phyloP scores from a whole-genome alignment of 306 rosid genomes.

The Begonia fuchsioides region DNA sequence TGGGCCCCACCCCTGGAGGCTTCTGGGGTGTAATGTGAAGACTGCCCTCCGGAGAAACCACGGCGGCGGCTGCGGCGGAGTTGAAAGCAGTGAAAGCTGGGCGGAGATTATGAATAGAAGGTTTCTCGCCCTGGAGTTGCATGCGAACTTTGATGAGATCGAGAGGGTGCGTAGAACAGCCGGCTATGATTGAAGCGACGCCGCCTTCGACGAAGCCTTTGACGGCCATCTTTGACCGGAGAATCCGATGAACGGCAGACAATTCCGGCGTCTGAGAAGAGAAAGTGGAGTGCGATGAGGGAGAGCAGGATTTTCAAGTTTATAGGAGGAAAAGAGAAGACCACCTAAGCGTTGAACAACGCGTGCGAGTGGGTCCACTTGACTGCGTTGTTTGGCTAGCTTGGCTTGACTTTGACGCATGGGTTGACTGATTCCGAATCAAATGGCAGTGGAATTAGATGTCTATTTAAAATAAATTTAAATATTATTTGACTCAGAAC shows the following conservation, averaged over 20 bases:
- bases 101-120: conserved; percentile 25
- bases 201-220: conserved; percentile 33
- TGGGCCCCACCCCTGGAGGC: conserved; percentile 18
- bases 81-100: conserved; percentile 30
- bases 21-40: conserved; percentile 3
- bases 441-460: no score
- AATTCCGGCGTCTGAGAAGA: no score
- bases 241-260: background rate
- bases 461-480: no score
- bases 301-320: no score
- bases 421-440: no score
- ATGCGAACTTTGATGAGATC: conserved; percentile 82
- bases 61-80: conserved; percentile 13
- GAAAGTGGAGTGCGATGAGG: no score
- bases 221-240: conserved; percentile 15
- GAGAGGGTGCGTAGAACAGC: conserved; percentile 41
- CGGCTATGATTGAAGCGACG: conserved; percentile 49
- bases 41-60: conserved; percentile 2
- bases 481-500: no score
- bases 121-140: conserved; percentile 61
- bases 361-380: no score
- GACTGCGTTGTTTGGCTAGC: no score
- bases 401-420: no score
- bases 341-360: no score
- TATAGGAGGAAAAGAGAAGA: no score